These are phyloP conservation scores for Lactarius psammicola DNA, from an alignment of 768 basidiomycete genomes.

Conservation along the genomic window DNA sequence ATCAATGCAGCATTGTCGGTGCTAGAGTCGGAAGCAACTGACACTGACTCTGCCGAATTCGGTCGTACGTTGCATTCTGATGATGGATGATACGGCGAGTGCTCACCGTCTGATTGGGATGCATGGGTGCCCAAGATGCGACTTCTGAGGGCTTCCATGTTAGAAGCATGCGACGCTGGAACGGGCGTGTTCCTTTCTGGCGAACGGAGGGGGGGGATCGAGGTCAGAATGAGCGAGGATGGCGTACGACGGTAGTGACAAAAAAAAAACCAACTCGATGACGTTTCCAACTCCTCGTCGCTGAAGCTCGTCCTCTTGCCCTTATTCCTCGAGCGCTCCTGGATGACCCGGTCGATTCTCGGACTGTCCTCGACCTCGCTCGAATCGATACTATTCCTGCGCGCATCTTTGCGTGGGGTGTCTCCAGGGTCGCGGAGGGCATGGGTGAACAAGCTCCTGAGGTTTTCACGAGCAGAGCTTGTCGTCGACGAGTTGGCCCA, in stretches of 20 bases:
- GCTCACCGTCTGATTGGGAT: constrained; percentile 17
- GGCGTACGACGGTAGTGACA: not conserved
- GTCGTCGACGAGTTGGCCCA: constrained; percentile 13
- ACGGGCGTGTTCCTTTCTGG: constrained; percentile 12
- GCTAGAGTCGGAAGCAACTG: constrained; percentile 21
- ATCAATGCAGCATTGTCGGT: constrained; percentile 22
- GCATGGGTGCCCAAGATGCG: constrained; percentile 16
- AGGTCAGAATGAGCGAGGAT: not conserved
- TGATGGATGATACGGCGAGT: not conserved
- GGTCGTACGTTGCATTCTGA: not conserved
- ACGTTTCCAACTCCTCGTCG: constrained; percentile 27
- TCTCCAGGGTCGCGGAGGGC: constrained; percentile 23
- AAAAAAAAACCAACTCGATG: constrained; percentile 25
- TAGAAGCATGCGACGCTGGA: constrained; percentile 19
- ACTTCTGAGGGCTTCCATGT: constrained; percentile 24
- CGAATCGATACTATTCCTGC: constrained; percentile 30
- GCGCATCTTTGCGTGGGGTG: constrained; percentile 15
- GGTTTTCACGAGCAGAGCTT: constrained; percentile 25
- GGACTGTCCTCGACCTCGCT: constrained; percentile 31
- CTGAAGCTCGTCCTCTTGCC: constrained; percentile 28
- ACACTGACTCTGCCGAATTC: constrained; percentile 17
- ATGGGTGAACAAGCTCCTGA: constrained; percentile 25
- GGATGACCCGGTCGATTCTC: constrained; percentile 23
- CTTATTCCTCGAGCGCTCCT: constrained; percentile 27
- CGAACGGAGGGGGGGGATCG: not conserved